phyloP scores from a whole-genome alignment of 352 stramenopile genomes.

The Globisporangium takayamanum region DNA sequence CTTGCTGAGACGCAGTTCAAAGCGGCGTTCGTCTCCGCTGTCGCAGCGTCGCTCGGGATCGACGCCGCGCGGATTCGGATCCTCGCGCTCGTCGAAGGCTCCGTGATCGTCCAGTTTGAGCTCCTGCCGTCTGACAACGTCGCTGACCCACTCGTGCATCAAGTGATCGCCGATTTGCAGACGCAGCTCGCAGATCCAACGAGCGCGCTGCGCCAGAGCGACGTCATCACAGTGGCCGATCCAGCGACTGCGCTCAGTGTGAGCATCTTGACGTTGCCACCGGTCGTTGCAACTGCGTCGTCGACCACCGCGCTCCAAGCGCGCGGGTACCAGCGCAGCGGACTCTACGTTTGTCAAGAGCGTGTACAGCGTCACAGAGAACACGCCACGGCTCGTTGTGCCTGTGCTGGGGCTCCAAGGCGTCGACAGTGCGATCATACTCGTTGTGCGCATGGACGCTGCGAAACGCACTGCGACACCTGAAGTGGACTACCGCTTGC shows the following conservation, averaged over 20 bases:
- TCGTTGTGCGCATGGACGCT: constrained; percentile 35
- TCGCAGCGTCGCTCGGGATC: constrained; percentile 40
- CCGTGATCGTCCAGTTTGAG: constrained; percentile 60
- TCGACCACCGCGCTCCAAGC: constrained; percentile 26
- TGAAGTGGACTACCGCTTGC: constrained; percentile 33
- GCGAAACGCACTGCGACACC: constrained; percentile 26
- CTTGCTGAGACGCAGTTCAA: constrained; percentile 48
- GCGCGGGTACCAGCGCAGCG: constrained; percentile 49
- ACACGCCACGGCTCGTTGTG: constrained; percentile 29
- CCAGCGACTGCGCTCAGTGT: constrained; percentile 25
- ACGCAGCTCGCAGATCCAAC: constrained; percentile 30
- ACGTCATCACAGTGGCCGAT: constrained; percentile 28
- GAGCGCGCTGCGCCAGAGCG: constrained; percentile 29
- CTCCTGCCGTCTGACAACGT: constrained; percentile 40
- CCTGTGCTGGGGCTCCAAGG: constrained; percentile 52
- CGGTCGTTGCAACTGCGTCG: not conserved
- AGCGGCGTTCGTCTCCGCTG: constrained; percentile 20
- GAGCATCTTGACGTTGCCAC: constrained; percentile 16
- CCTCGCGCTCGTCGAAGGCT: constrained; percentile 37
- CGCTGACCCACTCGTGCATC: constrained; percentile 39
- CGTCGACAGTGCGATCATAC: constrained; percentile 25
- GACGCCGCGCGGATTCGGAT: constrained; percentile 47
- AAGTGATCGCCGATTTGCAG: constrained; percentile 37
- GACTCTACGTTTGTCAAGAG: constrained; percentile 43
- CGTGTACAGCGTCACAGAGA: constrained; percentile 57